These are phyloP conservation scores for Trichaptum fuscoviolaceum DNA, from an alignment of 768 basidiomycete species.

Conservation along the genomic window DNA sequence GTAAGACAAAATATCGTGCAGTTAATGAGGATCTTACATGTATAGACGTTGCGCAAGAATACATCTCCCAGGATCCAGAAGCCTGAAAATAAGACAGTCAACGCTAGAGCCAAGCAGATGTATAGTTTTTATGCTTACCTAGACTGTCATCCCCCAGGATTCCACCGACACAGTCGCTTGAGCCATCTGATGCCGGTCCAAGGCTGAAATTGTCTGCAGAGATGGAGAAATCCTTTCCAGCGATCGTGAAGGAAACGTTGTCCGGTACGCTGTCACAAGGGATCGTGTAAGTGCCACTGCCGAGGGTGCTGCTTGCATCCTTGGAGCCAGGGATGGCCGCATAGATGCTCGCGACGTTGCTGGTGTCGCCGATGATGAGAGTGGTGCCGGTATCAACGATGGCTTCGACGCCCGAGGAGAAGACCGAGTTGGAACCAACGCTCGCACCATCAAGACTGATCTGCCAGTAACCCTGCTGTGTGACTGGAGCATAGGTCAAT, in stretches of 20 bases:
- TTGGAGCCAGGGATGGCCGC: slow-evolving; percentile 20
- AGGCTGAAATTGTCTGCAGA: slow-evolving; percentile 30
- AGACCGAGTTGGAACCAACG: slow-evolving; percentile 19
- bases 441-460: slow-evolving; percentile 23
- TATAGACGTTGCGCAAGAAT: slow-evolving; percentile 30
- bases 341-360: slow-evolving; percentile 21
- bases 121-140: background rate
- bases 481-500: slow-evolving; percentile 23
- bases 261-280: slow-evolving; percentile 37
- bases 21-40: background rate
- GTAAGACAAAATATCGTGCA: background rate
- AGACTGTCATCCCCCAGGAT: slow-evolving; percentile 12
- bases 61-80: slow-evolving; percentile 31
- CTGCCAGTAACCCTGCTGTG: slow-evolving; percentile 29
- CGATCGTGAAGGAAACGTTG: slow-evolving; percentile 43
- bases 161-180: slow-evolving; percentile 7
- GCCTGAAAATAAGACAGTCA: background rate
- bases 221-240: slow-evolving; percentile 38
- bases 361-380: slow-evolving; percentile 24
- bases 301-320: slow-evolving; percentile 12
- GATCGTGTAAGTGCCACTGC: slow-evolving; percentile 19
- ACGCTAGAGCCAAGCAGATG: background rate
- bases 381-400: slow-evolving; percentile 35
- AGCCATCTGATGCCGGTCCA: slow-evolving; percentile 20
- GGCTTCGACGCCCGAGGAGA: slow-evolving; percentile 24